Conservation (phyloP, 805 yeast species). For the Candida ulmi region DNA sequence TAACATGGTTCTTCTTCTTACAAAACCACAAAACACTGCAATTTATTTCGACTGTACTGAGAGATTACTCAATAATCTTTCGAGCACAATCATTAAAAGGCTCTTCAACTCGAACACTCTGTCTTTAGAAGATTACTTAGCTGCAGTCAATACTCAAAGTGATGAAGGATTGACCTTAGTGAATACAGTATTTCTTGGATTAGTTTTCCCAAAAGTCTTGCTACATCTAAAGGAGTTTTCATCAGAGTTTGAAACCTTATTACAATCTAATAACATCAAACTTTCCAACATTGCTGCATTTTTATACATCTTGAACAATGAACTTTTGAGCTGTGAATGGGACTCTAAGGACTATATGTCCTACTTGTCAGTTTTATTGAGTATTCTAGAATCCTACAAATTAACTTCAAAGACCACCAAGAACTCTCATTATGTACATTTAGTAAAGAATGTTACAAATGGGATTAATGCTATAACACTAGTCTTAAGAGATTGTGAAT, state of each 20-base stretch:
- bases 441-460: conserved; percentile 12
- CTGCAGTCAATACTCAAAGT: conserved; percentile 9
- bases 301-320: conserved; percentile 14
- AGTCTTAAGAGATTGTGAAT: conserved; percentile 14
- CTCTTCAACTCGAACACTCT: conserved; percentile 17
- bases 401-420: conserved; percentile 11
- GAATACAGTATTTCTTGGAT: conserved; percentile 14
- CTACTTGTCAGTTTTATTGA: conserved; percentile 18
- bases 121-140: conserved; percentile 16
- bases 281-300: conserved; percentile 17
- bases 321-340: conserved; percentile 21
- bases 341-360: conserved; percentile 21
- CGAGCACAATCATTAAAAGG: conserved; percentile 32
- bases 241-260: conserved; percentile 17
- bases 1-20: conserved; percentile 26
- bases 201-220: conserved; percentile 25
- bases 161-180: conserved; percentile 10
- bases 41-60: conserved; percentile 26
- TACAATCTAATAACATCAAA: conserved; percentile 14
- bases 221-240: conserved; percentile 25
- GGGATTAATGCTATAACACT: conserved; percentile 13
- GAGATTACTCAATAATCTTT: conserved; percentile 27
- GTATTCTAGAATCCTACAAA: conserved; percentile 18
- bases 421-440: conserved; percentile 12
- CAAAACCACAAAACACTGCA: conserved; percentile 26